Conservation (phyloP, 2,329 filamentous ascomycete genomes). For the Talaromyces sp. region DNA sequence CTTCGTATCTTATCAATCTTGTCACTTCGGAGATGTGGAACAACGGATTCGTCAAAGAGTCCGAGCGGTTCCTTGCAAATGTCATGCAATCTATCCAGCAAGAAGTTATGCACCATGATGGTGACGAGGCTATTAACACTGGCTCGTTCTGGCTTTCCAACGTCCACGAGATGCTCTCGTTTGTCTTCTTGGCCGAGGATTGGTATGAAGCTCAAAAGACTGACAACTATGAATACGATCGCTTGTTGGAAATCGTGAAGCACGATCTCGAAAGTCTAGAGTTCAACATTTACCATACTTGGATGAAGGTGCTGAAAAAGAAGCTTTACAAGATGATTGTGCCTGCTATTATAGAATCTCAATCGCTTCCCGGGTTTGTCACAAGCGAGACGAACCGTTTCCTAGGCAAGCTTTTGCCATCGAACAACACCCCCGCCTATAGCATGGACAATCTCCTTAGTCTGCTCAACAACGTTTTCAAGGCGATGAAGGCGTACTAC, state of each 20-base stretch:
- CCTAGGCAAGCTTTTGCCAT: conserved; percentile 90
- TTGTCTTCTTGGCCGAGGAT: conserved; percentile 97
- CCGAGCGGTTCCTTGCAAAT: conserved; percentile 95
- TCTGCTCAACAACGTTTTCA: conserved; percentile 93
- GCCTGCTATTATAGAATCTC: conserved; percentile 96
- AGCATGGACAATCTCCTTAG: conserved; percentile 99
- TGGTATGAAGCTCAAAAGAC: conserved; percentile 99
- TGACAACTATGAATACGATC: conserved; percentile 98
- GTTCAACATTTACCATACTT: conserved; percentile 99
- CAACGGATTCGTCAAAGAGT: conserved; percentile 99
- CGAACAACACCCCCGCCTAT: conserved; percentile 87
- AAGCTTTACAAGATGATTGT: conserved; percentile 99
- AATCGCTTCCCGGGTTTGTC: conserved; percentile 95
- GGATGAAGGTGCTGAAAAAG: conserved; percentile 99
- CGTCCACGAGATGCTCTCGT: conserved; percentile 99
- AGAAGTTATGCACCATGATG: conserved; percentile 98
- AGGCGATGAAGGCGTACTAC: conserved; percentile 98
- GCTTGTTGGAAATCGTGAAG: conserved; percentile 96
- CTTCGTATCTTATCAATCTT: conserved; percentile 96
- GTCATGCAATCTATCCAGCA: conserved; percentile 99
- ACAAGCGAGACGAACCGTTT: conserved; percentile 98
- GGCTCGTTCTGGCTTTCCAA: conserved; percentile 99
- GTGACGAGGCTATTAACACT: conserved; percentile 93
- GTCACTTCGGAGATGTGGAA: conserved; percentile 99
- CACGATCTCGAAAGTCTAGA: conserved; percentile 96